Conservation (phyloP, 140 eudicot species). For the Bidens hawaiensis region DNA sequence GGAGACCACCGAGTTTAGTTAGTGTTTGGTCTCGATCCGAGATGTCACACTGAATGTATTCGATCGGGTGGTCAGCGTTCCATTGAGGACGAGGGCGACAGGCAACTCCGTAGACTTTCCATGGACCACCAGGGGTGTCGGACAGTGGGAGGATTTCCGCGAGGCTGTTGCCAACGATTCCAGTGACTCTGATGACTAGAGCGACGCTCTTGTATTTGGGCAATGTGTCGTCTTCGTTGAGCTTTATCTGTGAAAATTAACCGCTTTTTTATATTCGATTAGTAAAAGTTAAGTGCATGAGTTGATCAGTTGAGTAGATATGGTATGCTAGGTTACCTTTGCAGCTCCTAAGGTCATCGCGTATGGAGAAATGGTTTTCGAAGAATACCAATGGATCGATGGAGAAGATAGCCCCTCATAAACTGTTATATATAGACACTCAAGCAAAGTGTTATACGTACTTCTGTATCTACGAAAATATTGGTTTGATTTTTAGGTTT, state of each 20-base stretch:
- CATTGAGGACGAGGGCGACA: conserved; percentile 65
- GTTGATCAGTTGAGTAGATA: not conserved
- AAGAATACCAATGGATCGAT: not conserved
- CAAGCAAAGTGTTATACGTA: no score
- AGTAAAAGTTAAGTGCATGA: no score
- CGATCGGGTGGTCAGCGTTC: conserved; percentile 62
- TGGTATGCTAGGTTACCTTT: conserved; percentile 32
- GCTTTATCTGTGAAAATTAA: conserved; percentile 46
- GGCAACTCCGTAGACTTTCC: conserved; percentile 97
- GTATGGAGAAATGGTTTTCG: not conserved
- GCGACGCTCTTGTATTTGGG: conserved; percentile 65
- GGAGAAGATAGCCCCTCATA: not conserved
- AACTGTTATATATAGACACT: not conserved
- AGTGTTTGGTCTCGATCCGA: conserved; percentile 44
- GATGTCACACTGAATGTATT: conserved; percentile 82
- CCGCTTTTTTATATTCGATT: no score
- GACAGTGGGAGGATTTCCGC: conserved; percentile 92
- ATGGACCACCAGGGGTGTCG: conserved; percentile 97
- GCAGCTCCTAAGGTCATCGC: conserved; percentile 93
- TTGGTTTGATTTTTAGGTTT: no score
- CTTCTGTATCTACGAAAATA: no score
- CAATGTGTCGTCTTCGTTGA: conserved; percentile 50
- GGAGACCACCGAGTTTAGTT: conserved; percentile 44
- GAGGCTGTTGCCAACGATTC: conserved; percentile 91
- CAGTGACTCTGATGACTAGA: conserved; percentile 73